A percentile compares a stretch with the other conserved stretches of the same genome.
Conservation (phyloP, 768 basidiomycete species). For the Pholiota microspora region DNA sequence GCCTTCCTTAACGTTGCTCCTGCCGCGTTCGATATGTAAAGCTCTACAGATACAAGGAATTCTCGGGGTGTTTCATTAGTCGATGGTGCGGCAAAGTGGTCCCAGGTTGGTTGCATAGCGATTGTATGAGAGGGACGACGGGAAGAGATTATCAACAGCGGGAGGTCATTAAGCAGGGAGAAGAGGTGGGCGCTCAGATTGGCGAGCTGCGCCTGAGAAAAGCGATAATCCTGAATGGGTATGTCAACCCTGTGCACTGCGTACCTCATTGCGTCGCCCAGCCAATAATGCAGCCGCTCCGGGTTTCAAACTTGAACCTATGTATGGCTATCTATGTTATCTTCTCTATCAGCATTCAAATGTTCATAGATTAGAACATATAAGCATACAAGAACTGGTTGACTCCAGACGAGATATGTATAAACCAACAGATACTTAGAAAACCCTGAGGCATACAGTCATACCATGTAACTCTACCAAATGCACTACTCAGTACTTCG, state of each 20-base stretch:
- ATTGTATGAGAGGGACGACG: conserved; percentile 9
- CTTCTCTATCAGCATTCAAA: conserved; percentile 7
- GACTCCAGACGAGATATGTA: neutral
- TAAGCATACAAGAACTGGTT: no score
- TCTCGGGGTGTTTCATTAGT: conserved; percentile 34
- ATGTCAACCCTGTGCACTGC: neutral
- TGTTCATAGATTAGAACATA: no score
- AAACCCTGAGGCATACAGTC: neutral
- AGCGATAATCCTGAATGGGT: conserved; percentile 12
- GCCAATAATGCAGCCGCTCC: neutral
- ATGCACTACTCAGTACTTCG: neutral
- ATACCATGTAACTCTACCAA: neutral
- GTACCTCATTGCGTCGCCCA: neutral
- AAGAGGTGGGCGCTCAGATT: conserved; percentile 20
- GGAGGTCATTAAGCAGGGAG: conserved; percentile 19
- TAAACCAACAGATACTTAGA: neutral
- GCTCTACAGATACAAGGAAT: conserved; percentile 59
- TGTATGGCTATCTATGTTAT: neutral
- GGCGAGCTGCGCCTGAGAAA: conserved; percentile 8
- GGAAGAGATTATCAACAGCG: conserved; percentile 10
- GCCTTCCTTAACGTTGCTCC: conserved; percentile 59
- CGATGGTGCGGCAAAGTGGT: conserved; percentile 20
- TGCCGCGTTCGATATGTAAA: conserved; percentile 57
- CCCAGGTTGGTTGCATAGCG: conserved; percentile 34
- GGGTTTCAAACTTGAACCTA: neutral